phyloP scores from a whole-genome alignment of 305 asterid genomes.

The Solanum aculeatissimum region DNA sequence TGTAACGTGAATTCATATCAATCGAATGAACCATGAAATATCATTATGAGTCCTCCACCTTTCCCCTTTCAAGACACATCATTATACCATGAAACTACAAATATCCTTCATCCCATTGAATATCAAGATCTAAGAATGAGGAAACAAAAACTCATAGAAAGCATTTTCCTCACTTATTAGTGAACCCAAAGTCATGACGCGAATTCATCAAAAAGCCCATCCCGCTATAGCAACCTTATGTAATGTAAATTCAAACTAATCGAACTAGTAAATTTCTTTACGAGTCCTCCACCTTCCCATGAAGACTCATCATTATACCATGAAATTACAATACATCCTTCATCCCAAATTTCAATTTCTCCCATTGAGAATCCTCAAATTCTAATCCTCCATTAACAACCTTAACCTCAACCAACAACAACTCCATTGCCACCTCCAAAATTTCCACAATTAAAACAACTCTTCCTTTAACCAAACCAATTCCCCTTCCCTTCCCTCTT shows the following conservation, averaged over 20 bases:
- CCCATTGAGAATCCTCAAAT: conserved; percentile 52
- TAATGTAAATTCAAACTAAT: neutral
- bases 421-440: conserved; percentile 35
- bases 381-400: conserved; percentile 33
- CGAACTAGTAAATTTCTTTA: neutral
- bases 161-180: neutral
- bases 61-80: conserved; percentile 2
- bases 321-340: conserved; percentile 25
- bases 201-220: neutral
- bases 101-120: conserved; percentile 25
- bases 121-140: neutral
- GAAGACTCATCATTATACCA: conserved; percentile 22
- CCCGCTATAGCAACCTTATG: neutral
- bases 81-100: conserved; percentile 28
- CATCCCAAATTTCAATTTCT: conserved; percentile 35
- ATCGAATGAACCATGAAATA: rapidly evolving
- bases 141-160: neutral
- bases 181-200: neutral
- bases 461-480: conserved; percentile 43
- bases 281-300: neutral
- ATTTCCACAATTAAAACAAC: conserved; percentile 31
- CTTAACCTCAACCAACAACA: conserved; percentile 63
- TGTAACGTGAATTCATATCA: neutral
- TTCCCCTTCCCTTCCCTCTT: conserved; percentile 31
- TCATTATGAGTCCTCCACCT: neutral